phyloP scores from a whole-genome alignment of 2,329 filamentous ascomycete genomes.

The Sarocladium kiliense region DNA sequence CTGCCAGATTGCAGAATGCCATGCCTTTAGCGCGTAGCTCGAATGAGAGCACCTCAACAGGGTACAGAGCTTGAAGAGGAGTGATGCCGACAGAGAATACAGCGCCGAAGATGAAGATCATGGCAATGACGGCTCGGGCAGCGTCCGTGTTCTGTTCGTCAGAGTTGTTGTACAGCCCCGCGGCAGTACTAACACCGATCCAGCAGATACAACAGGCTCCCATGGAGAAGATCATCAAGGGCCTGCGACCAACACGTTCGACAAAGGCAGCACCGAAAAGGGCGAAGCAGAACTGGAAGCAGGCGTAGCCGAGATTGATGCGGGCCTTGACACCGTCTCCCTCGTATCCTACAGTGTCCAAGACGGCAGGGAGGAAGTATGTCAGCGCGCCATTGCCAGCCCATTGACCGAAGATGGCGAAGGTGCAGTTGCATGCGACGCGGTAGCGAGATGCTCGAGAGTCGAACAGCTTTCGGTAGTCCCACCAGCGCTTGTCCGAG shows the following conservation, averaged over 20 bases:
- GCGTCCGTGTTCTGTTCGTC: constrained; percentile 53
- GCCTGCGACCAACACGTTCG: constrained; percentile 45
- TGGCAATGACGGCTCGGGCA: constrained; percentile 41
- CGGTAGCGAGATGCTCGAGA: constrained; percentile 34
- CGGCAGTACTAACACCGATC: constrained; percentile 56
- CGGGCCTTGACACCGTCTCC: constrained; percentile 20
- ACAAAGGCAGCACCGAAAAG: constrained; percentile 44
- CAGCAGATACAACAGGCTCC: constrained; percentile 43
- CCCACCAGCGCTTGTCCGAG: constrained; percentile 42
- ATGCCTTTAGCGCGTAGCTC: constrained; percentile 50
- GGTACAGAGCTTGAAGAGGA: constrained; percentile 35
- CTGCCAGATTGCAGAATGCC: constrained; percentile 38
- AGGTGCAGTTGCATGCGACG: constrained; percentile 26
- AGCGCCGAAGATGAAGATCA: constrained; percentile 50
- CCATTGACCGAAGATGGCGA: constrained; percentile 40
- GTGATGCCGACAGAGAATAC: constrained; percentile 41
- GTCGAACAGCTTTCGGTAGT: constrained; percentile 39
- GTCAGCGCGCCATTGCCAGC: constrained; percentile 36
- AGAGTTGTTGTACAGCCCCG: constrained; percentile 67
- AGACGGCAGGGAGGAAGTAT: constrained; percentile 45
- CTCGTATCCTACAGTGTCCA: constrained; percentile 44
- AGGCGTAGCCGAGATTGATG: constrained; percentile 47
- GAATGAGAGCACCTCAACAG: constrained; percentile 45
- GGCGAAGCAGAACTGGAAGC: constrained; percentile 43
- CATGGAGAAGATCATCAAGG: constrained; percentile 46